Percentiles rank a stretch among this genome's conserved stretches.
phyloP scores from a whole-genome alignment of 169 alveolate species.

The Plasmodium vivax region DNA sequence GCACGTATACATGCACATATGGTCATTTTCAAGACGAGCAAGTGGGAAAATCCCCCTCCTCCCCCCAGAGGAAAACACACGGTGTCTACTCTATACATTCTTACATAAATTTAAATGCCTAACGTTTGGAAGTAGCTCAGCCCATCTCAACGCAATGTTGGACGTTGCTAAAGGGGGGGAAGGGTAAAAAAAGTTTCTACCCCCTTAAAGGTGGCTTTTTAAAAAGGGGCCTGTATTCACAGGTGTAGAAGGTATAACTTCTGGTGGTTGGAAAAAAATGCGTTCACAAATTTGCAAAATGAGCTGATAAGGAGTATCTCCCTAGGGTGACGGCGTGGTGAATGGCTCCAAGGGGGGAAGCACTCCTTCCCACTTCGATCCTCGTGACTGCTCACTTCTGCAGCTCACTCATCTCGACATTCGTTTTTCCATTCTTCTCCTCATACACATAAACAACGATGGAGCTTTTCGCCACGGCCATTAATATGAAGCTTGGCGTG shows the following conservation, averaged over 20 bases:
- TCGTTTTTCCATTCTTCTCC: constrained; percentile 86
- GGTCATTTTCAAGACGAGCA: background rate
- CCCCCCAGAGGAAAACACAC: background rate
- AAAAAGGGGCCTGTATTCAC: background rate
- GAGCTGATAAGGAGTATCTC: background rate
- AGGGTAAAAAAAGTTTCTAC: background rate
- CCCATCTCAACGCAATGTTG: background rate
- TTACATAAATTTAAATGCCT: background rate
- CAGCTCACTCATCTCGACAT: constrained; percentile 85
- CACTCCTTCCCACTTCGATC: background rate
- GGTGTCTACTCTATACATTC: background rate
- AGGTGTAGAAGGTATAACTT: background rate
- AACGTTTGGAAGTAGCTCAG: background rate
- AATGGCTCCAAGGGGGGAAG: background rate
- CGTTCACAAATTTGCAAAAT: background rate
- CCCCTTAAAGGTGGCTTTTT: background rate
- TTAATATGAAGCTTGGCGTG: constrained; percentile 84
- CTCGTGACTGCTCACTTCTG: constrained; percentile 42
- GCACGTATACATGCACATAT: constrained; percentile 1
- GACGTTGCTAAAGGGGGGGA: background rate
- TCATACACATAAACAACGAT: constrained; percentile 85
- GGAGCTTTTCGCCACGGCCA: constrained; percentile 83
- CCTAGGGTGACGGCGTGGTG: background rate
- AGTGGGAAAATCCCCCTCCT: constrained; percentile 4
- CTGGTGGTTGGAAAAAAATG: background rate